These are phyloP conservation scores for Paramecium primaurelia DNA, from an alignment of 73 alveolate genomes.

Conservation along the genomic window DNA sequence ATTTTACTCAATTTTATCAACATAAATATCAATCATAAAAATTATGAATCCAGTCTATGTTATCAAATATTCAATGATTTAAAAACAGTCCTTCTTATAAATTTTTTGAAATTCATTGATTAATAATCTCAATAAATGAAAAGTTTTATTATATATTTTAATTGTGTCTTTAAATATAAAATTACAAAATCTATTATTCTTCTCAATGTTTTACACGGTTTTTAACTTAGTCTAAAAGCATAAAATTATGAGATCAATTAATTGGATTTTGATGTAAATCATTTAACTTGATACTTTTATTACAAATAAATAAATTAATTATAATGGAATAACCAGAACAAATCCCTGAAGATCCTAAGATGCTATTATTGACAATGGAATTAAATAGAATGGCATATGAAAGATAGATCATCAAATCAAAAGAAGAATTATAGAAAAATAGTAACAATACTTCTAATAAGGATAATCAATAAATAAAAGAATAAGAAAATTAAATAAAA, in stretches of 20 bases:
- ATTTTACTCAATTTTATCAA: background rate
- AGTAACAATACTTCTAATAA: background rate
- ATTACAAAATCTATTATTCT: background rate
- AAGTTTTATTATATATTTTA: background rate
- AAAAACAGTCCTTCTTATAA: background rate
- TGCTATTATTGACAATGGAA: background rate
- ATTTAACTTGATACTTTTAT: background rate
- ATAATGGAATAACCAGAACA: background rate
- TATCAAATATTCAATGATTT: background rate
- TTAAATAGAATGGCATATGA: background rate
- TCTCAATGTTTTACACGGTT: no score
- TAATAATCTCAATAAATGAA: background rate
- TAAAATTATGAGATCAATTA: background rate
- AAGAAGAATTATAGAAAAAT: background rate
- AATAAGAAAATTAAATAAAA: background rate
- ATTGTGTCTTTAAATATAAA: background rate
- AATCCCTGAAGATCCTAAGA: constrained; percentile 9
- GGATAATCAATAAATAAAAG: background rate
- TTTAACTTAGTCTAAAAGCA: background rate
- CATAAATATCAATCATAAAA: background rate
- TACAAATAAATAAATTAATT: background rate
- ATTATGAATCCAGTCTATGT: background rate
- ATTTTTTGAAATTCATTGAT: background rate
- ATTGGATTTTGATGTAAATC: background rate
- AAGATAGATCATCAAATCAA: background rate